Evolutionary conservation across 371 early-diverging fungal species (phyloP).

Genomic region (Smittium culicis): DNA sequence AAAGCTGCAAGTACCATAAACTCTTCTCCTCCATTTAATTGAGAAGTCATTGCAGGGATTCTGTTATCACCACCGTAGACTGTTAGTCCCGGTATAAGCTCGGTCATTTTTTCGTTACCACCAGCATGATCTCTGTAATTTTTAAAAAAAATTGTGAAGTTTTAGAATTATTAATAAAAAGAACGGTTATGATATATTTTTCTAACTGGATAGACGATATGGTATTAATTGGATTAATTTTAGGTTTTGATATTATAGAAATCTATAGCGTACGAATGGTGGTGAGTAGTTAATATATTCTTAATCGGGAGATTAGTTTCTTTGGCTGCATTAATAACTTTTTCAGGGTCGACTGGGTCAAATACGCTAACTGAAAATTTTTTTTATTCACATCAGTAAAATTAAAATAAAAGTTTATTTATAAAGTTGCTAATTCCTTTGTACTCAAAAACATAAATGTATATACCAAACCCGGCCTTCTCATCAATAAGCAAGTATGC

Average conservation of each 20-base stretch:
- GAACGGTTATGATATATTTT: too few relatives aligned
- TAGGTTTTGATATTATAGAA: not conserved
- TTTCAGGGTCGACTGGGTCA: conserved; percentile 52
- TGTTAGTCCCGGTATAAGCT: conserved; percentile 46
- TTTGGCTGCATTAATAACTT: conserved; percentile 35
- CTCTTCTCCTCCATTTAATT: conserved; percentile 54
- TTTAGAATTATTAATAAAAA: not conserved
- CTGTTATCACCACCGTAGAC: conserved; percentile 80
- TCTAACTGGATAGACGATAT: too few relatives aligned
- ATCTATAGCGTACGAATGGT: conserved; percentile 33
- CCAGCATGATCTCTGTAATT: conserved; percentile 50
- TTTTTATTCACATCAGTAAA: too few relatives aligned
- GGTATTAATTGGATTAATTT: not conserved
- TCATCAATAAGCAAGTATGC: conserved; percentile 61
- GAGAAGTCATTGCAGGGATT: conserved; percentile 66
- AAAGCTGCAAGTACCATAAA: conserved; percentile 35
- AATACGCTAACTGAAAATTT: conserved; percentile 34
- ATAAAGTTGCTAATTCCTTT: too few relatives aligned
- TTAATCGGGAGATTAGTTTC: conserved; percentile 38
- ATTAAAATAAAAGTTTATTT: too few relatives aligned
- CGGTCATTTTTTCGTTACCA: conserved; percentile 51
- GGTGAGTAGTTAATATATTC: conserved; percentile 58
- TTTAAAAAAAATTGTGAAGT: not conserved
- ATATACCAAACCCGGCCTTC: conserved; percentile 32
- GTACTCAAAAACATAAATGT: conserved; percentile 7